phyloP scores from a whole-genome alignment of 805 yeast species.

The Wickerhamiella musiphila region DNA sequence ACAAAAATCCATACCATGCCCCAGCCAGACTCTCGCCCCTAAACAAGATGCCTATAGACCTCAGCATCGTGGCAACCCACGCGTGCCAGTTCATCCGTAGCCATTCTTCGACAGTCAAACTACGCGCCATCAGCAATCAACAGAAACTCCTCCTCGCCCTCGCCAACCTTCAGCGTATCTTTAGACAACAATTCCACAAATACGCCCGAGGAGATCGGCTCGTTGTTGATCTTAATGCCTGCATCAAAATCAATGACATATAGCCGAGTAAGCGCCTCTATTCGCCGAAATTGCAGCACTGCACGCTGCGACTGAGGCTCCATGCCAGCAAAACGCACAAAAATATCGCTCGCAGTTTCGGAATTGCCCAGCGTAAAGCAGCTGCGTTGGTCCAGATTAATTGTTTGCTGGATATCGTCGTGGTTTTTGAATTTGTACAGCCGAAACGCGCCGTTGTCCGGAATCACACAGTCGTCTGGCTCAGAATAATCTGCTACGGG shows the following conservation, averaged over 20 bases:
- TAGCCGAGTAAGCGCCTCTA: conserved; percentile 14
- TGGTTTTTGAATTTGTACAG: conserved; percentile 7
- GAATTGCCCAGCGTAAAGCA: conserved; percentile 3
- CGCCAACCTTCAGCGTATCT: conserved; percentile 26
- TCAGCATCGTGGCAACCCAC: no score
- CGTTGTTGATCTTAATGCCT: conserved; percentile 27
- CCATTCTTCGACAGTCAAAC: neutral
- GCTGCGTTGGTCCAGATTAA: conserved; percentile 2
- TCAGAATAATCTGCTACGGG: neutral
- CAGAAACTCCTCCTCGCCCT: conserved; percentile 3
- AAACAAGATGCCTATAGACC: no score
- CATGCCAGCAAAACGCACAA: neutral
- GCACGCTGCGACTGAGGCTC: conserved; percentile 24
- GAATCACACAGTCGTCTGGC: neutral
- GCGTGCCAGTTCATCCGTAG: no score
- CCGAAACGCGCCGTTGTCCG: conserved; percentile 1
- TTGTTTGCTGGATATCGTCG: conserved; percentile 5
- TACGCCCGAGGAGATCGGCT: conserved; percentile 23
- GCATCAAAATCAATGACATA: conserved; percentile 29
- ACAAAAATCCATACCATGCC: no score
- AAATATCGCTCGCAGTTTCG: conserved; percentile 1
- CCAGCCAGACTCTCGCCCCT: no score
- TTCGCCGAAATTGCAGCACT: conserved; percentile 25
- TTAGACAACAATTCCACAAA: conserved; percentile 26
- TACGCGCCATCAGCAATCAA: conserved; percentile 2